These are phyloP conservation scores for Schizochytrium sp. DNA, from an alignment of 108 stramenopile species.

Conservation along the genomic window DNA sequence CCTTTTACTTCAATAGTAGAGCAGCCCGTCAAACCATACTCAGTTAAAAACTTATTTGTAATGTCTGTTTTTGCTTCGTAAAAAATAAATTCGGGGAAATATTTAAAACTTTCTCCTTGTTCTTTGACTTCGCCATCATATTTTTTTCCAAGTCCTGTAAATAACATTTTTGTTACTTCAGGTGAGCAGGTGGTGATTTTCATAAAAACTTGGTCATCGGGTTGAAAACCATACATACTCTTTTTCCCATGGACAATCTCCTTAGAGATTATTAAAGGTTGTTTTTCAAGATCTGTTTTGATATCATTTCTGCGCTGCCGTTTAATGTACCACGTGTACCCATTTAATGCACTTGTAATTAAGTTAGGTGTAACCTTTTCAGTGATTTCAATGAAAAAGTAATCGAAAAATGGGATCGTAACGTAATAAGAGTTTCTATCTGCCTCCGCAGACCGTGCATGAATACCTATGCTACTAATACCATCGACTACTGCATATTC, in stretches of 20 bases:
- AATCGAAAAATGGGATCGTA: not conserved
- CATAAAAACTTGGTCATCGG: not conserved
- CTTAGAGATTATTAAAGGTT: not conserved
- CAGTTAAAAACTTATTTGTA: not conserved
- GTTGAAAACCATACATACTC: constrained; percentile 6
- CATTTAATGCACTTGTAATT: not conserved
- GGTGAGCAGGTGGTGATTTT: not conserved
- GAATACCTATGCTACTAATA: no score
- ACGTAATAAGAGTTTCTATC: constrained; percentile 58
- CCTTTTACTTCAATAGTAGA: not conserved
- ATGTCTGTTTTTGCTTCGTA: not conserved
- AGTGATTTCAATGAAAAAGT: not conserved
- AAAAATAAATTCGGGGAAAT: not conserved
- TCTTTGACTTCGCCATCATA: not conserved
- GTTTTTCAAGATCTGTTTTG: not conserved
- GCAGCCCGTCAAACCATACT: not conserved
- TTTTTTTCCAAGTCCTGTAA: not conserved
- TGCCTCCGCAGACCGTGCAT: constrained; percentile 70
- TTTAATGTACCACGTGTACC: not conserved
- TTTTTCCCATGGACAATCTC: constrained; percentile 5
- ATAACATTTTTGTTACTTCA: not conserved
- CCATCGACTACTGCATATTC: no score
- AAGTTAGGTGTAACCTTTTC: not conserved
- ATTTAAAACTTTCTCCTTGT: not conserved
- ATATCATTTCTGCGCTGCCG: not conserved